phyloP scores from a whole-genome alignment of 1,284 basidiomycete species.

The Ustilago hordei region DNA sequence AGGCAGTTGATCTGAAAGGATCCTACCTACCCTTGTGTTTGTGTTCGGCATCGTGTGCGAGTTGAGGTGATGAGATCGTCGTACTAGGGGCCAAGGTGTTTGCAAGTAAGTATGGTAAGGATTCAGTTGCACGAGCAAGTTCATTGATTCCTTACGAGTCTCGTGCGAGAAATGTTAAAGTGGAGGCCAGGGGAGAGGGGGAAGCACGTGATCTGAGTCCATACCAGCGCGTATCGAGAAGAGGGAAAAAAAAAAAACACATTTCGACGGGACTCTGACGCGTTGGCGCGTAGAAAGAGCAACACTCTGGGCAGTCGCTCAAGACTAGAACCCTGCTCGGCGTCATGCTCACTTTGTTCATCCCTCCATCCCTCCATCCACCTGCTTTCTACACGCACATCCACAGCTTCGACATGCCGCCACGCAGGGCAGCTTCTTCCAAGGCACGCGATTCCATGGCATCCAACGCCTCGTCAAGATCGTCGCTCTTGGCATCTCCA shows the following conservation, averaged over 20 bases:
- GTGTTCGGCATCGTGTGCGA: constrained; percentile 14
- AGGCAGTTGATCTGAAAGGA: too few species aligned
- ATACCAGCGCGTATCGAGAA: constrained; percentile 11
- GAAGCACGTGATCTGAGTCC: constrained; percentile 25
- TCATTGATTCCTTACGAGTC: background rate
- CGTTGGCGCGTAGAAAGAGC: constrained; percentile 9
- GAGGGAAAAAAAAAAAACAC: constrained; percentile 16
- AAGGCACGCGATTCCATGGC: constrained; percentile 46
- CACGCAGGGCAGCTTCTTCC: constrained; percentile 39
- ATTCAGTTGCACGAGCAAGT: background rate
- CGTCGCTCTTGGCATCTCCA: constrained; percentile 24
- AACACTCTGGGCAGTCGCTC: constrained; percentile 4
- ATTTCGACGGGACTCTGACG: constrained; percentile 1
- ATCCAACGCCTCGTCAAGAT: constrained; percentile 27
- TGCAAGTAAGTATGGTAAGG: background rate
- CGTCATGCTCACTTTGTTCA: background rate
- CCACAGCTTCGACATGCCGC: constrained; percentile 18
- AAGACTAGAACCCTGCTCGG: background rate
- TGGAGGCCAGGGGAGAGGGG: constrained; percentile 9
- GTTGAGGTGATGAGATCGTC: background rate
- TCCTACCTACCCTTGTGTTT: background rate
- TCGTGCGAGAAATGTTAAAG: constrained; percentile 25
- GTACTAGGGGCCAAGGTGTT: too few species aligned
- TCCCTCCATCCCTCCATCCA: background rate
- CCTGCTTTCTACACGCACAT: background rate